Evolutionary conservation across 768 basidiomycete genomes (phyloP), one percentile per base, ranked within the genome.

Genomic region (Chalciporus piperatus): DNA sequence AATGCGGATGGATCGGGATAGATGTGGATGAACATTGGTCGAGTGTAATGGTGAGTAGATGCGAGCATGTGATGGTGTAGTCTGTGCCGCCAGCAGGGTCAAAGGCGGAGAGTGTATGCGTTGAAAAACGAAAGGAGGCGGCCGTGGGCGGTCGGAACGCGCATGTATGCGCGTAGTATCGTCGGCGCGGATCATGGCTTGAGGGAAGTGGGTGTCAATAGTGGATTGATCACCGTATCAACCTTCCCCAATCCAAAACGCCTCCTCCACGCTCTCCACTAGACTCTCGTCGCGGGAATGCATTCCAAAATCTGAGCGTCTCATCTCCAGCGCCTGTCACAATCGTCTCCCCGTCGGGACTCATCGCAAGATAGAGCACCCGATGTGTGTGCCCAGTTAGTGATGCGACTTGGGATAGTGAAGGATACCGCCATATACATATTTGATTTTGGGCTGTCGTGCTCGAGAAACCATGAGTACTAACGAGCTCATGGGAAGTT

Each of bases 281-380:
- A 35, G 64, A 69, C 48, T 84, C 85, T 57, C 74, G 80, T 70
- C 83, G 85, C n/a, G 90, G 89, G 63, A 99, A 98, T 0, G 93
- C 94, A 67, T 93, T 96, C 96, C 96, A 98, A 70, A 98, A 98
- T 56, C 94, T 72, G 47, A 99, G 72, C 4, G 96, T 99, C 73
- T 98, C 96, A 68, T 99, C 96, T 0, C 96, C 96, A 0, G 96
- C 96, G 14, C 96, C 96, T 0, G 95, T 98, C 23, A 98, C 97
- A 56, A 98, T 98, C 1, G 95, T 98, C 72, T 96, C 92, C 16
- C 95, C 94, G 59, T 97, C 95, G 0, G 95, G 95, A 62, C 87
- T 90, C 91, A 95, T 94, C 3, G 95, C 95, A n/a, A 98, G 84
- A 67, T 96, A 96, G 28, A 98, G 75, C 16, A 99, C 96, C 42